Evolutionary conservation across 1,284 basidiomycete genomes (phyloP).

Genomic region (Cystobasidiaceae sp.): DNA sequence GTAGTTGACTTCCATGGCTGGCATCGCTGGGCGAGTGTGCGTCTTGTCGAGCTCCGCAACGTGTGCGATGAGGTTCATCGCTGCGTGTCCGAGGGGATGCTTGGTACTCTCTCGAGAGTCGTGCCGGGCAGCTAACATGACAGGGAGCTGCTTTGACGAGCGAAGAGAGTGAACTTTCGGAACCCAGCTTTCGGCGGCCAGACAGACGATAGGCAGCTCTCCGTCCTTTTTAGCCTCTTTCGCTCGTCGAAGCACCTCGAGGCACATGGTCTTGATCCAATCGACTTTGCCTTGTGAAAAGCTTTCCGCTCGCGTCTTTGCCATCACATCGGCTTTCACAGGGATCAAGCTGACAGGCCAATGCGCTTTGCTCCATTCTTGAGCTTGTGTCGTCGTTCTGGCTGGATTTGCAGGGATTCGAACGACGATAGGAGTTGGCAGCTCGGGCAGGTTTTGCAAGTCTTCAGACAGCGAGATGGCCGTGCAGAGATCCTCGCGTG

Average conservation of each 20-base stretch:
- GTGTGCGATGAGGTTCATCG: constrained; percentile 65
- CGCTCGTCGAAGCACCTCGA: constrained; percentile 66
- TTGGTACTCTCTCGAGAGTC: constrained; percentile 63
- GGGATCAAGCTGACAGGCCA: constrained; percentile 82
- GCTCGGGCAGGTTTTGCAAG: constrained; percentile 38
- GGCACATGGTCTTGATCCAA: constrained; percentile 62
- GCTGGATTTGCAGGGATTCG: constrained; percentile 69
- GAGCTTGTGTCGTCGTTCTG: constrained; percentile 62
- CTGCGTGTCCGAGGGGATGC: constrained; percentile 78
- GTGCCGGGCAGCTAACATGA: constrained; percentile 49
- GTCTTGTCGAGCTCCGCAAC: constrained; percentile 48
- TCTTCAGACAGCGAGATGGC: not conserved
- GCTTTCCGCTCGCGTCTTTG: constrained; percentile 33
- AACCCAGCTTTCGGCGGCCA: constrained; percentile 62
- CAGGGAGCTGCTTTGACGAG: not conserved
- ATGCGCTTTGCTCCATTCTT: constrained; percentile 50
- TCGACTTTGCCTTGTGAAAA: constrained; percentile 50
- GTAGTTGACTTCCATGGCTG: constrained; percentile 54
- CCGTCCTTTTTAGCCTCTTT: constrained; percentile 46
- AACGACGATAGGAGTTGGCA: constrained; percentile 50
- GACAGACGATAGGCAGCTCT: constrained; percentile 65
- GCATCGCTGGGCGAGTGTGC: constrained; percentile 14
- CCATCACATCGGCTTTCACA: constrained; percentile 60
- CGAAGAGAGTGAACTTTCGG: constrained; percentile 45
- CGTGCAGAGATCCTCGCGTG: not conserved